Evolutionary conservation across 192 early-diverging fungal genomes (phyloP).

Genomic region (Oehlia diaphana): DNA sequence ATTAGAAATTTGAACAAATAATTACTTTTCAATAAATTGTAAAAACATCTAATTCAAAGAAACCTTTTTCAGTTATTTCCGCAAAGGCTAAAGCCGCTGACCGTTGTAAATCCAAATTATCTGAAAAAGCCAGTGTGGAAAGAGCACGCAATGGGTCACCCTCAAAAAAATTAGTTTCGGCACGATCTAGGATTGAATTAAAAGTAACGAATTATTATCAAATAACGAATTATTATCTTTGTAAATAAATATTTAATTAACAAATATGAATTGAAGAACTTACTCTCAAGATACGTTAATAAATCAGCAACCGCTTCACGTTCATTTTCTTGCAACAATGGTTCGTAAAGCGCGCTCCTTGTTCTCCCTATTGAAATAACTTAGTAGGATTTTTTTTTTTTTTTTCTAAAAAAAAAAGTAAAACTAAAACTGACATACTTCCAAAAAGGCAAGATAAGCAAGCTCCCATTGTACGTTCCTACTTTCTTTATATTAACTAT

Average conservation of each 20-base stretch:
- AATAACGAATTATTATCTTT: not conserved
- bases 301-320: conserved; percentile 69
- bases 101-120: conserved; percentile 81
- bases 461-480: conserved; percentile 16
- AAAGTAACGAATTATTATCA: not conserved
- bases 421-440: not conserved
- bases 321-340: conserved; percentile 67
- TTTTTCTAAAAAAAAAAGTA: not conserved
- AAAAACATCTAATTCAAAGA: not conserved
- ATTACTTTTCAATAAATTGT: not conserved
- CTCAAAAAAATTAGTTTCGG: conserved; percentile 80
- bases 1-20: conserved; percentile 3
- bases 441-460: conserved; percentile 26
- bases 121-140: conserved; percentile 81
- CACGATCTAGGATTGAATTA: conserved; percentile 55
- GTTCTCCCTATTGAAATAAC: conserved; percentile 1
- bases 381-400: not conserved
- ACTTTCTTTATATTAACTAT: not conserved
- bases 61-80: conserved; percentile 86
- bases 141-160: conserved; percentile 78
- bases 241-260: not conserved
- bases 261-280: conserved; percentile 26
- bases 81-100: conserved; percentile 87
- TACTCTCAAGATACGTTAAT: conserved; percentile 67
- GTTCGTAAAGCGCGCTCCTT: conserved; percentile 57